Conservation (phyloP, 148 eudicot species). For the Rhododendron molle region DNA sequence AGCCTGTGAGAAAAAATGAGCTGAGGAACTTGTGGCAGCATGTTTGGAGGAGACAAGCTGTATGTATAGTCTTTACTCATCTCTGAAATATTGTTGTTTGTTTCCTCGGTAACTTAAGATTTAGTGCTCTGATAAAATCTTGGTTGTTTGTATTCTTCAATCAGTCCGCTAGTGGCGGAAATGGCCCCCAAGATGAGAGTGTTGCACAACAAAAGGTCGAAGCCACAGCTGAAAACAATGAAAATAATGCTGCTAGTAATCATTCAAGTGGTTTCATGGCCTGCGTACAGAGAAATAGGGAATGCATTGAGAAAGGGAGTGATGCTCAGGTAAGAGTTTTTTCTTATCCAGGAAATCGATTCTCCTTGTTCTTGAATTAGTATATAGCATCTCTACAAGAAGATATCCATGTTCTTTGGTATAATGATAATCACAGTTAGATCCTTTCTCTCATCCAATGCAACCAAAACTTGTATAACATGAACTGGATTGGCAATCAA, state of each 20-base stretch:
- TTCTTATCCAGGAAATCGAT: background rate
- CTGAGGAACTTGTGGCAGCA: conserved; percentile 93
- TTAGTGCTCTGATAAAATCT: background rate
- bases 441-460: background rate
- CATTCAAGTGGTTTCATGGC: conserved; percentile 72
- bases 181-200: conserved; percentile 50
- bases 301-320: conserved; percentile 75
- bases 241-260: conserved; percentile 68
- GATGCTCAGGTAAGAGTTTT: conserved; percentile 74
- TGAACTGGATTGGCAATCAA: too few species aligned
- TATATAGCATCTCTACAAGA: background rate
- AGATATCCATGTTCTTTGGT: background rate
- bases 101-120: background rate
- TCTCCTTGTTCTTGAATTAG: background rate
- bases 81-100: background rate
- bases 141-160: conserved; percentile 3
- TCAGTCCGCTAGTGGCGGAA: conserved; percentile 36
- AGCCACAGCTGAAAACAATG: conserved; percentile 92
- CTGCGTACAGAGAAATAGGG: conserved; percentile 42
- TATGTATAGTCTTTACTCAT: conserved; percentile 30
- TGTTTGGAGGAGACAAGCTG: conserved; percentile 94
- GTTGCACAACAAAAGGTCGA: conserved; percentile 48
- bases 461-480: background rate
- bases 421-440: background rate
- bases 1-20: conserved; percentile 91